A percentile compares a stretch with the other conserved stretches of the same genome.
Evolutionary conservation across 1,284 basidiomycete genomes (phyloP).

Genomic region (Phaffia rhodozyma): DNA sequence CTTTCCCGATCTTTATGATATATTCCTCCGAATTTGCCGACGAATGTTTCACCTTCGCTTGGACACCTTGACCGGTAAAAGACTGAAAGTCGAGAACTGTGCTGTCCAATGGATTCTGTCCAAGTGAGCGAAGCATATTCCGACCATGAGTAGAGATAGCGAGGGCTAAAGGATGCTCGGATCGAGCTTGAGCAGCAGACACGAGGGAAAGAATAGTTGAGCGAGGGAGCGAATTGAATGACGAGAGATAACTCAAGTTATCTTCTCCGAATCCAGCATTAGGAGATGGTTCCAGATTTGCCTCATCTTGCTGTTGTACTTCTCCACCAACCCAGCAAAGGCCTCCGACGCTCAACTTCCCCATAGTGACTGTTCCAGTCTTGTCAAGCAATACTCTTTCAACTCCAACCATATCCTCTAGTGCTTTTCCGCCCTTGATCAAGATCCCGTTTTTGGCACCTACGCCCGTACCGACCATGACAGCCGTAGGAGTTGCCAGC

Average conservation of each 20-base stretch:
- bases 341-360: conserved; percentile 61
- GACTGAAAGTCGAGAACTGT: conserved; percentile 58
- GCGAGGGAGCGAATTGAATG: conserved; percentile 36
- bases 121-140: conserved; percentile 45
- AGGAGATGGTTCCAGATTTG: background rate
- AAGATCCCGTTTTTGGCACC: conserved; percentile 95
- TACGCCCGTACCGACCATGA: conserved; percentile 98
- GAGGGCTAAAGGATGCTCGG: conserved; percentile 91
- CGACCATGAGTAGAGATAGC: conserved; percentile 75
- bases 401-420: conserved; percentile 80
- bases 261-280: no score
- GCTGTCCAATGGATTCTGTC: conserved; percentile 39
- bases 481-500: conserved; percentile 90
- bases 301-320: background rate
- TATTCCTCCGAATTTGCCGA: conserved; percentile 27
- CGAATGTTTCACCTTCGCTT: conserved; percentile 47
- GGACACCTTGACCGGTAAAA: conserved; percentile 78
- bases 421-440: conserved; percentile 89
- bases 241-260: conserved; percentile 20
- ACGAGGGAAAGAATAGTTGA: conserved; percentile 66
- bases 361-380: conserved; percentile 91
- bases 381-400: conserved; percentile 84
- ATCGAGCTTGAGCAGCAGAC: conserved; percentile 72
- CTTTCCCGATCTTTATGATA: conserved; percentile 58
- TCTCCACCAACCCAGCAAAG: conserved; percentile 50